Base-by-base conservation (phyloP, 495 filamentous ascomycete genomes). In the Pyrenopolyporus hunteri region DNA sequence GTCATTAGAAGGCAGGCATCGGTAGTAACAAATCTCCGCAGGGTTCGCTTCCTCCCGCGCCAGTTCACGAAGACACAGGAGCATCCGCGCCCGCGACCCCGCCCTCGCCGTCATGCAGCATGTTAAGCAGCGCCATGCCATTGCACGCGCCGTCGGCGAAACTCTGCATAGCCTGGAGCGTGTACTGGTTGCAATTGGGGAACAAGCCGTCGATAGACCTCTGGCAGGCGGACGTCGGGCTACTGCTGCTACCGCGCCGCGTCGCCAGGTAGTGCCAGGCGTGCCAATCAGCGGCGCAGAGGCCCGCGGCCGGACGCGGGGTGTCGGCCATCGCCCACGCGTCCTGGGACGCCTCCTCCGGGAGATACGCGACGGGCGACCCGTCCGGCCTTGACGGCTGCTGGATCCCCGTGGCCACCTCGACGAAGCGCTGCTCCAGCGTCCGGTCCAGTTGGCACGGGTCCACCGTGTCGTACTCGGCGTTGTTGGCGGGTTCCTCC, bases 381-480 rank as follows among this genome's bases (percentile, higher is more conserved):
- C 65, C 64, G 37, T 37, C 14, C 1, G 42, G 35, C 1, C 40
- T 28, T 3, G 17, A 10, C 3, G 64, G 64, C 33, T 65, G 68
- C 31, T 48, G 13, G 42, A 57, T n/a, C 10, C 68, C 68, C 29
- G 37, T 60, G 16, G 48, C 57, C 0, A 70, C 65, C 20, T 70
- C 68, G 32, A 66, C 64, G 25, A 70, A 70, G 23, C 68, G 68
- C 58, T 68, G 53, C 50, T 52, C 48, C 0, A 70, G 10, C 28
- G 10, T 50, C 6, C 68, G 64, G 2, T 28, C 25, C 1, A 65
- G 53, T 6, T 57, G 64, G 51, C 60, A 51, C 1, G 68, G 68
- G 35, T 70, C 68, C 4, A 28, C 17, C 9, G 67, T 45, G 47
- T 70, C 68, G 39, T 64, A 68, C 9, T 33, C 39, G 1, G 46